These are phyloP conservation scores for Acorus gramineus DNA, from an alignment of 106 monocot species.

Conservation along the genomic window DNA sequence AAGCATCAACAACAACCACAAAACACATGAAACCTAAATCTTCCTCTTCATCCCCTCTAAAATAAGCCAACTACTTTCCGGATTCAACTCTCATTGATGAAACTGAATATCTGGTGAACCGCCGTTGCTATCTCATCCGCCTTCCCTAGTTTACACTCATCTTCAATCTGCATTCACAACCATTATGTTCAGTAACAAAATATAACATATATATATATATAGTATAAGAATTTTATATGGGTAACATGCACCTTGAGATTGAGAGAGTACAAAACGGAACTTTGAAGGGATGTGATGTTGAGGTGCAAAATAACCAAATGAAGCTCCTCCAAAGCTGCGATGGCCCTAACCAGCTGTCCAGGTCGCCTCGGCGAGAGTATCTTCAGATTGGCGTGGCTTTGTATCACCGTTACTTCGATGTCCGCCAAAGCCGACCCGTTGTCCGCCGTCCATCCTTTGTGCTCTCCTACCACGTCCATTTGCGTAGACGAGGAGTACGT, in stretches of 20 bases:
- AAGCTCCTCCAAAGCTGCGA: constrained; percentile 69
- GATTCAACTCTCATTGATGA: constrained; percentile 15
- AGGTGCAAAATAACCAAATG: constrained; percentile 62
- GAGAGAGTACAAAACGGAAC: constrained; percentile 61
- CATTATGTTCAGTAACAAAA: too few relatives aligned
- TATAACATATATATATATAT: too few relatives aligned
- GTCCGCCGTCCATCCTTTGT: constrained; percentile 9
- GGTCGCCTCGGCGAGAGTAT: constrained; percentile 35
- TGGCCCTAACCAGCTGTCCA: constrained; percentile 42
- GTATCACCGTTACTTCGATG: constrained; percentile 63
- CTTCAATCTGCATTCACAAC: constrained; percentile 45
- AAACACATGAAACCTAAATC: too few relatives aligned
- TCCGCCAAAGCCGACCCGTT: constrained; percentile 7
- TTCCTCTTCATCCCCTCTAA: too few relatives aligned
- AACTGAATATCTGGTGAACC: constrained; percentile 73
- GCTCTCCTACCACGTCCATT: neutral
- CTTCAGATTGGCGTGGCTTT: constrained; percentile 68
- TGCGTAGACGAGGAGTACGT: constrained; percentile 17
- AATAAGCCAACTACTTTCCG: too few relatives aligned
- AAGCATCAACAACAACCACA: too few relatives aligned
- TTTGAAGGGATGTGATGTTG: constrained; percentile 45
- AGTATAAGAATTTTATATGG: too few relatives aligned
- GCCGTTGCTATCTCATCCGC: constrained; percentile 83
- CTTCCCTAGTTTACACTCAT: constrained; percentile 56
- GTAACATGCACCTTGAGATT: constrained; percentile 60